Conservation (phyloP, 2,329 filamentous ascomycete genomes). For the Fusarium pseudocircinatum region DNA sequence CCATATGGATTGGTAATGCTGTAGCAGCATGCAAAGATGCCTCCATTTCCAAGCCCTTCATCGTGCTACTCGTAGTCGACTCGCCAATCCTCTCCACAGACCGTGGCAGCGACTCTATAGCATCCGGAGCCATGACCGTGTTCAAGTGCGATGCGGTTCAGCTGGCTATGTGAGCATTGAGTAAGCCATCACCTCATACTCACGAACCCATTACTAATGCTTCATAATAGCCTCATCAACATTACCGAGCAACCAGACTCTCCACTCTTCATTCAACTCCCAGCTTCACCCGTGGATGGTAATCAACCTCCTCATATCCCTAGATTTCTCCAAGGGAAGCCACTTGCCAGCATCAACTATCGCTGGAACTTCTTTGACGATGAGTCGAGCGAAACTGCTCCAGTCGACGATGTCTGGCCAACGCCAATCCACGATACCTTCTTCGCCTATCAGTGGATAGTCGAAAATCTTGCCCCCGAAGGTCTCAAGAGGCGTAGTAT, state of each 20-base stretch:
- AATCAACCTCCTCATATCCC: constrained; percentile 48
- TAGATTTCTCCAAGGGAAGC: constrained; percentile 53
- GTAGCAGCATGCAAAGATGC: constrained; percentile 40
- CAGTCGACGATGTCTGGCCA: constrained; percentile 57
- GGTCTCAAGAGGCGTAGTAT: constrained; percentile 49
- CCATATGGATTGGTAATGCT: constrained; percentile 15
- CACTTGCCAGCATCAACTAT: constrained; percentile 68
- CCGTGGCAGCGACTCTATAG: constrained; percentile 30
- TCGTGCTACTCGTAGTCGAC: constrained; percentile 16
- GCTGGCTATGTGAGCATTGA: constrained; percentile 61
- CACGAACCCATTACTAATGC: constrained; percentile 24
- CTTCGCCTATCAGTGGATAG: constrained; percentile 64
- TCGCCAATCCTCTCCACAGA: neutral
- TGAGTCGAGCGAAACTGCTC: constrained; percentile 31
- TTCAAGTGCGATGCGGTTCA: constrained; percentile 59
- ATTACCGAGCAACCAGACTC: constrained; percentile 48
- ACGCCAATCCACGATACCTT: constrained; percentile 65
- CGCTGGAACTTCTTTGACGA: constrained; percentile 57
- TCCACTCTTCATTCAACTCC: constrained; percentile 66
- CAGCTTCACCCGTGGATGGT: constrained; percentile 54
- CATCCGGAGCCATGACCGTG: constrained; percentile 48
- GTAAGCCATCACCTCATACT: constrained; percentile 50
- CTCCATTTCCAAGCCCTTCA: constrained; percentile 18
- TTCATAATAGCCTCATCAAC: constrained; percentile 58
- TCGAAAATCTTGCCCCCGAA: constrained; percentile 54